These are phyloP conservation scores for Prunus yedoensis DNA, from an alignment of 331 rosid species.

Conservation along the genomic window DNA sequence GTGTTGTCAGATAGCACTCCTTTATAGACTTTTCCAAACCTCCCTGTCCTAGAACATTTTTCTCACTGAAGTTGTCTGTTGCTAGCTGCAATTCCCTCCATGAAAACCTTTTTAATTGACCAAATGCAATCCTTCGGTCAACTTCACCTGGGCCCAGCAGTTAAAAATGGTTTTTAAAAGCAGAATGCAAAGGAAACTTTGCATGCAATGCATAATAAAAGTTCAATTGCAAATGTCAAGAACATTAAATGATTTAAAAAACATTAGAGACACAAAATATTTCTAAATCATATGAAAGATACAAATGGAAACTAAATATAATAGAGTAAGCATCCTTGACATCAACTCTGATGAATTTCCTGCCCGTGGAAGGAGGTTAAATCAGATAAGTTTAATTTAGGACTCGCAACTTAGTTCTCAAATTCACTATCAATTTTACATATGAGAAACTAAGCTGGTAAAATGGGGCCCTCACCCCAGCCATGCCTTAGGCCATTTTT, in stretches of 20 bases:
- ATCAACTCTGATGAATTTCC: not conserved
- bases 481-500: not conserved
- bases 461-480: not conserved
- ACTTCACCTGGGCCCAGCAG: slow-evolving; percentile 69
- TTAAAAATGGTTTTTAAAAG: slow-evolving; percentile 5
- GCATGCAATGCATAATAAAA: slow-evolving; percentile 1
- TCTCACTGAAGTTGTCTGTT: slow-evolving; percentile 80
- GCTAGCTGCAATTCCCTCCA: slow-evolving; percentile 94
- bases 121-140: slow-evolving; percentile 86
- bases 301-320: not conserved
- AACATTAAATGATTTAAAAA: not conserved
- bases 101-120: slow-evolving; percentile 79
- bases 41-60: slow-evolving; percentile 90
- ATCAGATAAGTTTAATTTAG: too few species aligned
- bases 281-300: not conserved
- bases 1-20: slow-evolving; percentile 81
- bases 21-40: slow-evolving; percentile 97
- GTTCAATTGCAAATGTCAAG: not conserved
- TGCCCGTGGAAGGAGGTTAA: not conserved
- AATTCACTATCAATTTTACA: not conserved
- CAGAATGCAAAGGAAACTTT: slow-evolving; percentile 9
- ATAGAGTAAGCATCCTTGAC: not conserved
- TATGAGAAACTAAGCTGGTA: not conserved
- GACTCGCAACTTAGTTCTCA: not conserved
- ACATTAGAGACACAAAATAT: not conserved